phyloP scores from a whole-genome alignment of 495 filamentous ascomycete genomes.

The Trichoderma asperelloides region DNA sequence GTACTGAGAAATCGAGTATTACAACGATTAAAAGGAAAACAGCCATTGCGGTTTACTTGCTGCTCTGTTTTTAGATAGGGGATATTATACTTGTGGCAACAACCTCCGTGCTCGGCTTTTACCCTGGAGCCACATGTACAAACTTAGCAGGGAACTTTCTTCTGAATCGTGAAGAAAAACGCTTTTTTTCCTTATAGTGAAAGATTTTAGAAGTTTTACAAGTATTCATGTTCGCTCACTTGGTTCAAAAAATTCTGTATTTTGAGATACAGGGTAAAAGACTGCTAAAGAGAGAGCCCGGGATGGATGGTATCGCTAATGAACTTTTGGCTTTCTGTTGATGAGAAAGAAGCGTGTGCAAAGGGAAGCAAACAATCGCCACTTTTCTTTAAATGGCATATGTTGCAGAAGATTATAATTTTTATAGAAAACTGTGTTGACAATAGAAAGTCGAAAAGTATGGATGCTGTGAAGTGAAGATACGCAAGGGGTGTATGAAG shows the following conservation, averaged over 20 bases:
- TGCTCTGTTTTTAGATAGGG: slow-evolving; percentile 6
- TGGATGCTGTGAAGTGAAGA: slow-evolving; percentile 18
- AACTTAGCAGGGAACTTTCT: slow-evolving; percentile 14
- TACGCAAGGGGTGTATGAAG: slow-evolving; percentile 21
- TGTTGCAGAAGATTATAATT: too few species aligned
- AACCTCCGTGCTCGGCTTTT: slow-evolving; percentile 37
- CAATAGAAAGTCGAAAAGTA: neutral
- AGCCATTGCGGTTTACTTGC: slow-evolving; percentile 18
- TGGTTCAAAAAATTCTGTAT: slow-evolving; percentile 5
- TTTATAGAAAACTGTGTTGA: neutral
- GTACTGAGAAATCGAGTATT: slow-evolving; percentile 30
- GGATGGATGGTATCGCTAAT: slow-evolving; percentile 29
- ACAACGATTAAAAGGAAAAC: neutral
- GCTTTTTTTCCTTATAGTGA: too few species aligned
- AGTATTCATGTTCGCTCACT: too few species aligned
- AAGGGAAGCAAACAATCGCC: slow-evolving; percentile 16
- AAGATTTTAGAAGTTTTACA: too few species aligned
- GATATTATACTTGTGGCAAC: slow-evolving; percentile 30
- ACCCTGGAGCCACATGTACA: slow-evolving; percentile 27
- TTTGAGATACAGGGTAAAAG: slow-evolving; percentile 32
- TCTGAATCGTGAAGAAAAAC: neutral
- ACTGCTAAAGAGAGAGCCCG: slow-evolving; percentile 18
- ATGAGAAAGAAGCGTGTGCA: too few species aligned
- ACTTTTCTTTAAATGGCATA: neutral
- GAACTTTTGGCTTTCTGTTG: slow-evolving; percentile 27